Evolutionary conservation across 768 basidiomycete genomes (phyloP).

Genomic region (Astraeus odoratus): DNA sequence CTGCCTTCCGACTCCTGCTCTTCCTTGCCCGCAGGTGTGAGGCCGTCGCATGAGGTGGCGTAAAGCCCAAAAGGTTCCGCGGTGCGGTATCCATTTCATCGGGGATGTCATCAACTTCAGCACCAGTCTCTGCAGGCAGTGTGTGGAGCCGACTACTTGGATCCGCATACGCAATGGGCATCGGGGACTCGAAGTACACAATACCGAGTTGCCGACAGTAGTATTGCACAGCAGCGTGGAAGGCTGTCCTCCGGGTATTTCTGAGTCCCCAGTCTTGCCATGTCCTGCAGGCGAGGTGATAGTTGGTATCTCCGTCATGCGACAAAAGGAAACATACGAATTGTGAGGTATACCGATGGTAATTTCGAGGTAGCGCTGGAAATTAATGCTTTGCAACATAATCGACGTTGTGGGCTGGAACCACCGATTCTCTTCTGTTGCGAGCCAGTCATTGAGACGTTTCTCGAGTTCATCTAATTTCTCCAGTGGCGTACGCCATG

Average conservation of each 20-base stretch:
- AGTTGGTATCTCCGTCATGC: constrained; percentile 3
- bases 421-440: constrained; percentile 77
- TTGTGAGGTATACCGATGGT: constrained; percentile 60
- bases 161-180: constrained; percentile 49
- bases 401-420: constrained; percentile 62
- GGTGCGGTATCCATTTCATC: constrained; percentile 4
- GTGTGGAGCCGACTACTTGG: constrained; percentile 10
- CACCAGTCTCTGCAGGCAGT: constrained; percentile 4
- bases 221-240: constrained; percentile 70
- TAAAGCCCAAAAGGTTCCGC: constrained; percentile 23
- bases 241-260: constrained; percentile 60
- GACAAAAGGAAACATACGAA: constrained; percentile 26
- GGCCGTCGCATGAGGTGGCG: constrained; percentile 17
- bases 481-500: constrained; percentile 66
- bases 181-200: constrained; percentile 47
- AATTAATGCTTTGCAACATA: constrained; percentile 55
- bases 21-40: constrained; percentile 21
- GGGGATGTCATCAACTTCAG: constrained; percentile 31
- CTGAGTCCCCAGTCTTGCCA: constrained; percentile 58
- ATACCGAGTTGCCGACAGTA: constrained; percentile 69
- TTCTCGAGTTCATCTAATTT: constrained; percentile 68
- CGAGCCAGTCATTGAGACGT: constrained; percentile 66
- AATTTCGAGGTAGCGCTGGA: constrained; percentile 59
- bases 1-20: constrained; percentile 30
- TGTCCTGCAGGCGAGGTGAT: constrained; percentile 18